phyloP scores from a whole-genome alignment of 306 rosid species.

The Amphicarpaea edgeworthii region DNA sequence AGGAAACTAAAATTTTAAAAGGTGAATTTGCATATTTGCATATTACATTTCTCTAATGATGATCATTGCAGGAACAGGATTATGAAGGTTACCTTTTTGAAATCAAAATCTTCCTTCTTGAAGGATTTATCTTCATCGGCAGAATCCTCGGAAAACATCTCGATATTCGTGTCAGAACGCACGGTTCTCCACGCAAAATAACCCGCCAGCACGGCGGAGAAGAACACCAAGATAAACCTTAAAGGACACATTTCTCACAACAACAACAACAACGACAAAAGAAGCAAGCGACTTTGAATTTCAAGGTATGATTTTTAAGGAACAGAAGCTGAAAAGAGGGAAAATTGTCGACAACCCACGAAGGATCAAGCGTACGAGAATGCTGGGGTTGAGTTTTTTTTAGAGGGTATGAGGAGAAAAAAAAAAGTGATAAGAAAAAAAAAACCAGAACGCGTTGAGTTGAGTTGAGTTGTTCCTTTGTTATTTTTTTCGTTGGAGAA shows the following conservation, averaged over 20 bases:
- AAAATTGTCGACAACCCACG: conserved; percentile 22
- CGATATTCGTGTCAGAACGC: conserved; percentile 51
- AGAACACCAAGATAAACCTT: conserved; percentile 77
- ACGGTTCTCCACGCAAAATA: conserved; percentile 76
- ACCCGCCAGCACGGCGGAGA: conserved; percentile 76
- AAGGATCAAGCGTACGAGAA: conserved; percentile 30
- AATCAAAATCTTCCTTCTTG: conserved; percentile 41
- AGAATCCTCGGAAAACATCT: conserved; percentile 30
- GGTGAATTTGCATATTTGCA: background rate
- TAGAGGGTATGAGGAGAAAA: no score
- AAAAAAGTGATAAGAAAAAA: no score
- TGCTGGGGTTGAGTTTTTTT: conserved; percentile 7
- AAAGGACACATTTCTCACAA: conserved; percentile 69
- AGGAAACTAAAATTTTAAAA: background rate
- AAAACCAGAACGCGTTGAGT: conserved; percentile 45
- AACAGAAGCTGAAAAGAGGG: background rate
- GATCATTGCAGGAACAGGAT: background rate
- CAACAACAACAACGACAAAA: background rate
- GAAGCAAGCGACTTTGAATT: background rate
- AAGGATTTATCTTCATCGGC: conserved; percentile 36
- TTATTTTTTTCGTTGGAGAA: conserved; percentile 1
- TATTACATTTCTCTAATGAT: background rate
- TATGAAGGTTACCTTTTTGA: conserved; percentile 51
- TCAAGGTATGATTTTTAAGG: conserved; percentile 2
- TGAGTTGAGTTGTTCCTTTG: conserved; percentile 43